Percentiles rank a stretch among this genome's conserved stretches.
Evolutionary conservation across 2,329 filamentous ascomycete species (phyloP).

Genomic region (Neospermospora avenae): DNA sequence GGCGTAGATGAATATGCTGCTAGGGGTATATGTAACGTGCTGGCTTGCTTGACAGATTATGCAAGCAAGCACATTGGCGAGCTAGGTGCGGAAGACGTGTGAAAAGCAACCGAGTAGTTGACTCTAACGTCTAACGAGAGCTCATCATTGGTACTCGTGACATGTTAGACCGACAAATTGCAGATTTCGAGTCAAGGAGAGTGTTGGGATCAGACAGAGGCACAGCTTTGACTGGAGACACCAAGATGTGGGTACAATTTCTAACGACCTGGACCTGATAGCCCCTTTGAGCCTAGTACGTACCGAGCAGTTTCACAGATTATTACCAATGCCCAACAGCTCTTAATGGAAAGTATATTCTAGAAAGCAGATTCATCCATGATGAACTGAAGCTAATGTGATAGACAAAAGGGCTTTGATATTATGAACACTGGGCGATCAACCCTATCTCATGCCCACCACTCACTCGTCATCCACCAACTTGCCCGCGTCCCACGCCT

Average conservation of each 20-base stretch:
- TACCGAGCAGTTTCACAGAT: neutral
- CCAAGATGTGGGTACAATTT: neutral
- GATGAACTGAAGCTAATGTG: neutral
- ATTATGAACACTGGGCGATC: slow-evolving; percentile 3
- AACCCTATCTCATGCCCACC: neutral
- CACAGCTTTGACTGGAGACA: no score
- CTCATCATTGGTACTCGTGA: no score
- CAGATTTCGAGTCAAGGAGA: neutral
- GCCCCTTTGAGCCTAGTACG: neutral
- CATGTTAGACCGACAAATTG: no score
- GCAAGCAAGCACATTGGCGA: neutral
- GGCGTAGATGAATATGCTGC: neutral
- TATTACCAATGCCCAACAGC: neutral
- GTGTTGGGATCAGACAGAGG: neutral
- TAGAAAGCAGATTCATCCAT: neutral
- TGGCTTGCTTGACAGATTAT: neutral
- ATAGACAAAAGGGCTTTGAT: neutral
- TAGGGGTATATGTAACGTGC: neutral
- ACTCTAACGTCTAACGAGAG: no score
- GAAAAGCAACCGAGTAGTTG: neutral
- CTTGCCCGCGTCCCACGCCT: slow-evolving; percentile 42
- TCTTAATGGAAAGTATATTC: neutral
- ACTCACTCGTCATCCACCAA: slow-evolving; percentile 39
- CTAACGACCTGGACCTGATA: neutral
- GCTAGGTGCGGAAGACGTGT: no score